Conservation (phyloP, 768 basidiomycete species). For the Pisolithus sp. region DNA sequence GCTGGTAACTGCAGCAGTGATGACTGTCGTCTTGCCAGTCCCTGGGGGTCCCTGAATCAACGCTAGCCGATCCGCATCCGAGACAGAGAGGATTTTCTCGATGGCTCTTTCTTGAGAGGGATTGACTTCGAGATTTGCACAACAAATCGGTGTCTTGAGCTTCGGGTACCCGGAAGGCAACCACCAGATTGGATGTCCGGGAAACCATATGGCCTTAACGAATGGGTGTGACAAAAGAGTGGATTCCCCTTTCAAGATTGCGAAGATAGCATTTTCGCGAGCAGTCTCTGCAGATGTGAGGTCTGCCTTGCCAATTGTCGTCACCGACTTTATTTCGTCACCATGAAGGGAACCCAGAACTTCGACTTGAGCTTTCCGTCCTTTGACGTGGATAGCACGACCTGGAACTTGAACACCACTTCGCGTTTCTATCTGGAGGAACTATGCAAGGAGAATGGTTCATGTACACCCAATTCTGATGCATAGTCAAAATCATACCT, state of each 20-base stretch:
- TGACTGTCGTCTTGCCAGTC: slow-evolving; percentile 35
- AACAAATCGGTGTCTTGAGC: background rate
- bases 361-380: slow-evolving; percentile 32
- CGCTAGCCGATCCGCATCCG: slow-evolving; percentile 15
- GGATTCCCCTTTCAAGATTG: slow-evolving; percentile 12
- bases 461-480: too few relatives aligned
- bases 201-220: slow-evolving; percentile 25
- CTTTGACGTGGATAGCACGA: slow-evolving; percentile 22
- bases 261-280: slow-evolving; percentile 20
- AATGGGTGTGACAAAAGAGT: slow-evolving; percentile 18
- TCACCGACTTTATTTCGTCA: slow-evolving; percentile 29
- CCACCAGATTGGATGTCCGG: slow-evolving; percentile 13
- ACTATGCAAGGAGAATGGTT: slow-evolving; percentile 4
- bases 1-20: slow-evolving; percentile 30
- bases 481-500: slow-evolving; percentile 28
- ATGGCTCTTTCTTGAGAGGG: slow-evolving; percentile 23
- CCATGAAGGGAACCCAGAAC: slow-evolving; percentile 17
- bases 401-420: slow-evolving; percentile 5
- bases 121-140: slow-evolving; percentile 12
- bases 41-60: slow-evolving; percentile 20
- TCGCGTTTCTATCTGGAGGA: slow-evolving; percentile 12
- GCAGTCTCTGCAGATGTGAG: slow-evolving; percentile 48
- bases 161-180: background rate
- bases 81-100: slow-evolving; percentile 20
- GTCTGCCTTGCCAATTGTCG: slow-evolving; percentile 46